Evolutionary conservation across 2,329 filamentous ascomycete species (phyloP).

Genomic region (Neocatenulostroma microsporum): DNA sequence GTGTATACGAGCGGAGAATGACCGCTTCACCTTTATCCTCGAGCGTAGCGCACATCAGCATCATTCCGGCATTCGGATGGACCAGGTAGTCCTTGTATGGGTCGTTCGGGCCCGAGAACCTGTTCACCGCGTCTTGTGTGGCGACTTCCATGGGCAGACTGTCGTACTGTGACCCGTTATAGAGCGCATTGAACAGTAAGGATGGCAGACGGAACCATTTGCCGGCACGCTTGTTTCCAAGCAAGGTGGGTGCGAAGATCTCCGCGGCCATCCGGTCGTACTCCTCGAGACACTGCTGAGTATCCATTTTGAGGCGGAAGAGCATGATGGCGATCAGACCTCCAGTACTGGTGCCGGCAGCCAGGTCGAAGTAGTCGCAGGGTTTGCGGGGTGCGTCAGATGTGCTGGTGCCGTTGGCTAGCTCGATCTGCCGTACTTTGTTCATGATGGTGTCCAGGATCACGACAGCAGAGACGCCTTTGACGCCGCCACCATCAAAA

Average conservation of each 20-base stretch:
- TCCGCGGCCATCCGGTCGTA: conserved; percentile 16
- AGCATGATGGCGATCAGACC: conserved; percentile 35
- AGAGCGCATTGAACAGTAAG: too few species aligned
- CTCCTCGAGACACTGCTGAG: conserved; percentile 31
- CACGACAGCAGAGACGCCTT: conserved; percentile 32
- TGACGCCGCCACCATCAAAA: conserved; percentile 33
- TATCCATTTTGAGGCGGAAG: conserved; percentile 31
- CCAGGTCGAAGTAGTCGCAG: conserved; percentile 36
- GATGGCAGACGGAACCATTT: too few species aligned
- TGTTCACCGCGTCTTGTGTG: conserved; percentile 1
- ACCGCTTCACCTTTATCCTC: conserved; percentile 4
- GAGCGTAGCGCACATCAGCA: conserved; percentile 5
- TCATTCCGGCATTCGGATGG: not conserved
- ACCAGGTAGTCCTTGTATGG: conserved; percentile 1
- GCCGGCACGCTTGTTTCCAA: too few species aligned
- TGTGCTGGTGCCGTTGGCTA: conserved; percentile 7
- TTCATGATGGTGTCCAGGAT: conserved; percentile 35
- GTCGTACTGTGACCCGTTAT: too few species aligned
- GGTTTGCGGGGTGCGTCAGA: conserved; percentile 18
- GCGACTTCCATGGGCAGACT: conserved; percentile 5
- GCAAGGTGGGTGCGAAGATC: conserved; percentile 5
- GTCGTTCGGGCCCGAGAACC: not conserved
- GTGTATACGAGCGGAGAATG: conserved; percentile 3
- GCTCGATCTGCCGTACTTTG: conserved; percentile 31
- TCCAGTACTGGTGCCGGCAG: conserved; percentile 34